phyloP scores from a whole-genome alignment of 768 basidiomycete genomes.

The Tephrocybe sp. region DNA sequence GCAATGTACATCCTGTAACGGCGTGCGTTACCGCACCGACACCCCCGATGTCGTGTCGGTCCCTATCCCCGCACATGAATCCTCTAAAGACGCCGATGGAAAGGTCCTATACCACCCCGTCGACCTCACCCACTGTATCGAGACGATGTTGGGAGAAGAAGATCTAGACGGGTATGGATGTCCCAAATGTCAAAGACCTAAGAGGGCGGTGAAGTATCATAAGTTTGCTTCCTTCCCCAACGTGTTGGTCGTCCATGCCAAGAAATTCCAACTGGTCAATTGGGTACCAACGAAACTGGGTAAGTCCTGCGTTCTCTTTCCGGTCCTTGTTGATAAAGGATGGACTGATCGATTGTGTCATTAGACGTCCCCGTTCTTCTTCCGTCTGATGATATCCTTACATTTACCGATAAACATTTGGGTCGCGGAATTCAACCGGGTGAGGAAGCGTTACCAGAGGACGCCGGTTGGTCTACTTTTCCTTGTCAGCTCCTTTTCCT shows the following conservation, averaged over 20 bases:
- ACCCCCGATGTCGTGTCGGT: conserved; percentile 75
- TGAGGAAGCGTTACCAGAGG: conserved; percentile 70
- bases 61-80: conserved; percentile 67
- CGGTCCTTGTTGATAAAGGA: not conserved
- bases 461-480: conserved; percentile 28
- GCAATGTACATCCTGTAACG: conserved; percentile 73
- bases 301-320: conserved; percentile 30
- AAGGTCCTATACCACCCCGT: conserved; percentile 66
- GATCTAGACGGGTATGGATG: conserved; percentile 74
- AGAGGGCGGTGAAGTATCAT: conserved; percentile 77
- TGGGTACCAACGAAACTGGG: conserved; percentile 97
- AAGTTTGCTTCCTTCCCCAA: conserved; percentile 90
- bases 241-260: conserved; percentile 83
- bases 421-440: conserved; percentile 67
- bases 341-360: not conserved
- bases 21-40: conserved; percentile 83
- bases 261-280: conserved; percentile 91
- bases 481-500: not conserved
- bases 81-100: conserved; percentile 45
- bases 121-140: conserved; percentile 57
- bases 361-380: conserved; percentile 86
- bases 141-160: conserved; percentile 55
- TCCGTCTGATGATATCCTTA: conserved; percentile 53
- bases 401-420: conserved; percentile 57
- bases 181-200: conserved; percentile 65